Evolutionary conservation across 2,329 filamentous ascomycete genomes (phyloP), one percentile per base, ranked within the genome.

Genomic region (Hymenoscyphus fructigenus): DNA sequence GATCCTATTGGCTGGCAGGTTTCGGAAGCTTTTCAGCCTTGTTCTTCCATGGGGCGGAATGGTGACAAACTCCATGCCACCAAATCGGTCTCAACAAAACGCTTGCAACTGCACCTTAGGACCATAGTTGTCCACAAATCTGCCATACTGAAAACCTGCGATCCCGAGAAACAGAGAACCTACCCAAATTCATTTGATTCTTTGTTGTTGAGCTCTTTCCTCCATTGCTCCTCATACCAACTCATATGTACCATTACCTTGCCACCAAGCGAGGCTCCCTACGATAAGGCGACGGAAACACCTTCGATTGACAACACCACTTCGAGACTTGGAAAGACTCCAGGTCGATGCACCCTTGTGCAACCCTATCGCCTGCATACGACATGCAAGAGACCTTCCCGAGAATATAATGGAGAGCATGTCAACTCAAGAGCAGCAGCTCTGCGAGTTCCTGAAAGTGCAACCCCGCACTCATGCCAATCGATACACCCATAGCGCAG

Each of bases 401-500:
- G 23, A 32, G 50, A 20, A 55, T 17, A 71, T 70, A 44, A 53
- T 87, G 85, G 83, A 78, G 68, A 69, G 77, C 62, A 83, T 88
- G 80, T 84, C 85, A 68, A 88, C 85, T 20, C 86, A 88, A 76
- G 93, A 97, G 83, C 88, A 85, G 79, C 88, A 90, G 82, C 91
- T 98, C 79, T 93, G 91, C 77, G 86, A 91, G 77, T 88, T 91
- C 74, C 85, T 99, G 74, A 87, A 91, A 76, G 86, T 90, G 74
- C 86, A 96, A 74, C 93, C 95, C 63, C 82, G 82, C 70, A 83
- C 85, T 70, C 88, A 91, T 81, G 82, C 85, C 69, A 91, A 92
- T 79, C 89, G 90, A 67, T 99, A 93, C 79, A 88, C 84, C 53
- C 83, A 88, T 61, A 80, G 86, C 57, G 92, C 93, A 61, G 84